Base-by-base conservation (phyloP, 139 green algal genomes). In the Pleodorina starrii region DNA sequence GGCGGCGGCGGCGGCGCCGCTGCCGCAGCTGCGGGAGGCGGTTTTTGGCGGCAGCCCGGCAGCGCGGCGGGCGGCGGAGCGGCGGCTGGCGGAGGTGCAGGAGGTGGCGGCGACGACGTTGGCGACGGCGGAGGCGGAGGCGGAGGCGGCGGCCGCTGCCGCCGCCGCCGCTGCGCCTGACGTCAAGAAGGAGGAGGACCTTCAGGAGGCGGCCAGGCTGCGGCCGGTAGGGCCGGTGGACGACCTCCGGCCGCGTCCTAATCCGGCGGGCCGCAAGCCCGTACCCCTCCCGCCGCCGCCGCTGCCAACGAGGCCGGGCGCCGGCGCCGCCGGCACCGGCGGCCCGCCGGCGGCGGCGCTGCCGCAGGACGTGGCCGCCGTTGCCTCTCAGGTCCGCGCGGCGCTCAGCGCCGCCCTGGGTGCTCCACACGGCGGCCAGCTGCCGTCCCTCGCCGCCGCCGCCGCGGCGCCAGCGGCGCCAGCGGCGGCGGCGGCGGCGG, bases 361-460 rank as follows among this genome's bases (percentile, higher is more conserved):
- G 63, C 5, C 19, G 63, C 63, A 73, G 77, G 78, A 72, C 36
- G 54, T 36, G 23, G 36, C 50, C 6, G 54, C 36, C 5, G 38
- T 85, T 9, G 78, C 36, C 38, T 51, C 78, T 40, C 50, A 71
- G 54, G 78, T 73, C 2, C 51, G 78, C 0, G 78, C 78, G 21
- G 78, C 78, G 0, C 50, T 85, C 23, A 85, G 78, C 54, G 78
- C 78, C 51, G 78, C 78, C 0, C 48, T 84, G 14, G 76, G 71
- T n/a, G n/a, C n/a, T n/a, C n/a, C n/a, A n/a, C n/a, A 36, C 72
- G 14, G 40, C 40, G 16, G 40, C 40, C 72, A 54, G 72, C 27
- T 57, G 38, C 14, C 40, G 10, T 36, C 38, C 72, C 72, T 80
- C 72, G 72, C 36, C 1, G 36, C 72, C 69, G 35, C 69, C 35